Percentiles rank a stretch among this genome's conserved stretches.
Conservation (phyloP, 1,284 basidiomycete species). For the Cutaneotrichosporon sp. region DNA sequence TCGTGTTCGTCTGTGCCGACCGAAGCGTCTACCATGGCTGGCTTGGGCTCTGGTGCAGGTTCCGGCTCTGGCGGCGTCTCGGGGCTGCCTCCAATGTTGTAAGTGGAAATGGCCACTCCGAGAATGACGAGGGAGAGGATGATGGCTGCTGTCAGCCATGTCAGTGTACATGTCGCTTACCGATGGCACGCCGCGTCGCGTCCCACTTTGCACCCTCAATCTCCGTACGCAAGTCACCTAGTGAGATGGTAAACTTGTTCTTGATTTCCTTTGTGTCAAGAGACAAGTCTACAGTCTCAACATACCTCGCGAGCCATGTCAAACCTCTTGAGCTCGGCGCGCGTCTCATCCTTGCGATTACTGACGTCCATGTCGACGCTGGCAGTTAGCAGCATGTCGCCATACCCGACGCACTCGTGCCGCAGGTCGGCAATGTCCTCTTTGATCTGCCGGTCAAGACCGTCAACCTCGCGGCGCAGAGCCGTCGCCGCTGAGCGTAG, state of each 20-base stretch:
- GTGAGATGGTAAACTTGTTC: constrained; percentile 74
- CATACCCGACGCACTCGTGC: constrained; percentile 31
- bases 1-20: constrained; percentile 2
- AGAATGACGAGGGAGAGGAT: constrained; percentile 26
- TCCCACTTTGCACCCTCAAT: constrained; percentile 90
- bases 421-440: constrained; percentile 84
- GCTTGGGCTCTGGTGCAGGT: not conserved
- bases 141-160: constrained; percentile 27
- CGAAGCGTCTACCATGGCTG: constrained; percentile 1
- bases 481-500: constrained; percentile 69
- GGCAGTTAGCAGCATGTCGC: not conserved
- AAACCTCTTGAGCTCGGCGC: constrained; percentile 75
- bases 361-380: constrained; percentile 93
- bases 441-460: constrained; percentile 83
- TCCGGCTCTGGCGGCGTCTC: constrained; percentile 6
- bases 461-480: constrained; percentile 82
- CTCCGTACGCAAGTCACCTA: constrained; percentile 78
- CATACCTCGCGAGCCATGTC: constrained; percentile 84
- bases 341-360: constrained; percentile 87
- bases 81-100: constrained; percentile 1
- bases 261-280: constrained; percentile 62
- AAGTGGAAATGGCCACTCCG: constrained; percentile 14
- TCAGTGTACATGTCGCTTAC: constrained; percentile 47
- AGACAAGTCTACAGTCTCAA: constrained; percentile 1
- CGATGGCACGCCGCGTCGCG: constrained; percentile 76